Conservation (phyloP, 768 basidiomycete genomes). For the Phaeotremella skinneri region DNA sequence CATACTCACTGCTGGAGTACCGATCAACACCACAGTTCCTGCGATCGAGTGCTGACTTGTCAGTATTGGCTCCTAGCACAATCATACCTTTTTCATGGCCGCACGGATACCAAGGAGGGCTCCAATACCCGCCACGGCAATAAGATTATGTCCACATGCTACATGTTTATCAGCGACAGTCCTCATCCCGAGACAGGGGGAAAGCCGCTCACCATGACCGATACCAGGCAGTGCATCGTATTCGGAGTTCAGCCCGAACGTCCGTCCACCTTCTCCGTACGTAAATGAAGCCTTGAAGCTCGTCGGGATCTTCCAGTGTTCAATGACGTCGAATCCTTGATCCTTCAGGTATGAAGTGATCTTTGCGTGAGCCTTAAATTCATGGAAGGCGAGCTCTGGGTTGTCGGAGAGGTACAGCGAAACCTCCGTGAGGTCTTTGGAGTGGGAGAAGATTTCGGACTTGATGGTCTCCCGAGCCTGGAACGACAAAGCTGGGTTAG, state of each 20-base stretch:
- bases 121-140: conserved; percentile 34
- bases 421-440: conserved; percentile 5
- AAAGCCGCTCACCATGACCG: conserved; percentile 23
- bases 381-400: conserved; percentile 14
- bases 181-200: background rate
- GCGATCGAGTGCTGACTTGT: conserved; percentile 11
- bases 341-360: conserved; percentile 14
- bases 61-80: background rate
- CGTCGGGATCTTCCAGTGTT: conserved; percentile 15
- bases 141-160: conserved; percentile 33
- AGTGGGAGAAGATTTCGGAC: conserved; percentile 5
- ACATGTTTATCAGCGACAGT: background rate
- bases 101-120: conserved; percentile 26
- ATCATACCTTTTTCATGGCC: conserved; percentile 22
- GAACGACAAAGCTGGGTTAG: background rate
- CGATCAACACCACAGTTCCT: conserved; percentile 35
- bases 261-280: conserved; percentile 16
- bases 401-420: conserved; percentile 8
- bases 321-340: conserved; percentile 16
- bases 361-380: conserved; percentile 16
- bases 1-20: conserved; percentile 28
- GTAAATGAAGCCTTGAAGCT: conserved; percentile 34
- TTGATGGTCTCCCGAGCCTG: background rate
- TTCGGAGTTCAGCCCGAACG: conserved; percentile 34
- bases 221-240: conserved; percentile 37